Base-by-base conservation (phyloP, 805 yeast species). In the Blastobotrys chiropterorum region DNA sequence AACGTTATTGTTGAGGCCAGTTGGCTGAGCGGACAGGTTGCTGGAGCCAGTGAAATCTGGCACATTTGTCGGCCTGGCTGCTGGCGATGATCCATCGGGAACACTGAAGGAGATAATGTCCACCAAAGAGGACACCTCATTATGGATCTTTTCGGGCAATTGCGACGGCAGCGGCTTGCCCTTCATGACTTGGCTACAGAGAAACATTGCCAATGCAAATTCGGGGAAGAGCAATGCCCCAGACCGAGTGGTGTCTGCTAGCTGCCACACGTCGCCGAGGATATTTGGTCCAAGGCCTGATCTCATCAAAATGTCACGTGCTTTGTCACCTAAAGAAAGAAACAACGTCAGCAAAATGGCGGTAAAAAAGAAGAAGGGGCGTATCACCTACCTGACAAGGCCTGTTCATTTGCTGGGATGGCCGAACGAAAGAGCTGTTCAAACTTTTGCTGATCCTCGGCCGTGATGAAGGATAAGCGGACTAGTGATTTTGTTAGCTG, bases 181-280 rank as follows among this genome's bases (percentile, higher is more conserved):
- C 60, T 80, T 81, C 59, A 87, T 74, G 0, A 85, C 85, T 62
- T 81, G 69, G 59, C 86, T 85, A 65, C 96, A 90, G 59, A 92
- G 74, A 67, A 90, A 92, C 75, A 92, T 81, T 15, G 96, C 90
- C 58, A 92, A 74, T 14, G 95, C 95, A 74, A 92, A 92, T 67
- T 92, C 97, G 1, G 98, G 98, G 65, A 90, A 92, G 60, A 92
- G 70, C 55, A 92, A 77, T 51, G 81, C 77, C 1, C 98, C 98
- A 5, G 94, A 83, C 61, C 81, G 85, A 60, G 83, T 86, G 1
- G 95, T 84, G 64, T 92, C 98, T n/a, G 95, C 79, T 53, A 92
- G 72, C 20, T 85, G 82, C 98, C 98, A 92, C 55, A 92, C 85
- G 60, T 81, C 88, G 2, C 92, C 92, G 59, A 92, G 75, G 43